phyloP scores from a whole-genome alignment of 495 filamentous ascomycete genomes.

The Penicillium maclennaniae region DNA sequence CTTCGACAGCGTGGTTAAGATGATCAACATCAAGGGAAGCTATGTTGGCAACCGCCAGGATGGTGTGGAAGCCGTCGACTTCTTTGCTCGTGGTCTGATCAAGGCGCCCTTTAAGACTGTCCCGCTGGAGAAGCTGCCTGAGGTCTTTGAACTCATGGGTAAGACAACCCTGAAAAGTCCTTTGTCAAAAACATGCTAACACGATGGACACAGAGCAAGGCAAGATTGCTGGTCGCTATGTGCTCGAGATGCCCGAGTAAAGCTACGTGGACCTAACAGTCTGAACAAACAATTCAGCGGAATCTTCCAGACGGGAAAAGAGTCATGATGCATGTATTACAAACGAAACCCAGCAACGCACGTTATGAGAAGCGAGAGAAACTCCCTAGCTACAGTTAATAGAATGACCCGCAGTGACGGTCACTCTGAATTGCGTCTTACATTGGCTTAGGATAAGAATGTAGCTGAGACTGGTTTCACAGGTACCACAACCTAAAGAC shows the following conservation, averaged over 20 bases:
- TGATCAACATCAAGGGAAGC: conserved; percentile 89
- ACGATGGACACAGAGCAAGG: conserved; percentile 45
- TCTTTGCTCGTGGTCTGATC: conserved; percentile 78
- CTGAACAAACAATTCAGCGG: background rate
- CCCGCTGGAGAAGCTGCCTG: conserved; percentile 70
- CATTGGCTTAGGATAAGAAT: background rate
- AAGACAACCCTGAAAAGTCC: conserved; percentile 6
- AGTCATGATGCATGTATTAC: background rate
- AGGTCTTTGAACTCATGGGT: conserved; percentile 72
- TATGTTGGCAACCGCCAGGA: conserved; percentile 92
- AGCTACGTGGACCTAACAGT: background rate
- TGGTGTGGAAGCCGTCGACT: conserved; percentile 79
- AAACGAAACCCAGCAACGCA: background rate
- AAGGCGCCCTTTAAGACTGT: conserved; percentile 80
- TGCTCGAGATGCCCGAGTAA: conserved; percentile 66
- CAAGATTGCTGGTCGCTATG: conserved; percentile 84
- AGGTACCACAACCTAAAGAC: background rate
- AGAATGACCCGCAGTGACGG: too few relatives aligned
- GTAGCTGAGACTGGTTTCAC: background rate
- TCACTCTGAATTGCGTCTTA: too few relatives aligned
- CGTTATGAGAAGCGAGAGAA: background rate
- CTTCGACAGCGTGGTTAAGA: conserved; percentile 77
- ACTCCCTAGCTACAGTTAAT: background rate
- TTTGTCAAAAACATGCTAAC: background rate
- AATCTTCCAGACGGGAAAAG: background rate